Evolutionary conservation across 768 basidiomycete species (phyloP).

Genomic region (Omphalotus guepiniiformis): DNA sequence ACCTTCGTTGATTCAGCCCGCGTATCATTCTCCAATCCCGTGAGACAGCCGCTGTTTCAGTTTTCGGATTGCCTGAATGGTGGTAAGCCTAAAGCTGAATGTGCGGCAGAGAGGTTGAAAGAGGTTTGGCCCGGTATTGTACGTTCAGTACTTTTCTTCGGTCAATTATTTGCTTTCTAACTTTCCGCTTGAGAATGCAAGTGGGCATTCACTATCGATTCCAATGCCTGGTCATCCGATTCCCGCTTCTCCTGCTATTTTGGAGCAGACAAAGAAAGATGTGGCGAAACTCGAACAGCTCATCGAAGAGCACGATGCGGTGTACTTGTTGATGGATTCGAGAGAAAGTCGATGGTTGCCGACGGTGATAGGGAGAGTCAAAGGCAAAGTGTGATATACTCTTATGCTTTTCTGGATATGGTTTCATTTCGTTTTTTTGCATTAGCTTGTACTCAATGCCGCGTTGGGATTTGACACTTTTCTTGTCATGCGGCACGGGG

Average conservation of each 20-base stretch:
- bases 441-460: constrained; percentile 86
- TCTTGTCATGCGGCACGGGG: constrained; percentile 95
- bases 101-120: constrained; percentile 80
- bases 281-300: constrained; percentile 71
- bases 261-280: constrained; percentile 60
- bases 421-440: neutral
- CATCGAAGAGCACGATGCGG: constrained; percentile 80
- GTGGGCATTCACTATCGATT: constrained; percentile 72
- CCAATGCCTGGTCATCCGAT: constrained; percentile 99
- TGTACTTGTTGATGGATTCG: constrained; percentile 98
- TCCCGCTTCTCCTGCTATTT: constrained; percentile 39
- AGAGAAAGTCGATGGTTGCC: constrained; percentile 96
- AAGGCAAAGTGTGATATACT: constrained; percentile 62
- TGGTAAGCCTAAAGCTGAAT: constrained; percentile 90
- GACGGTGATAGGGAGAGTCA: constrained; percentile 78
- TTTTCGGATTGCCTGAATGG: constrained; percentile 92
- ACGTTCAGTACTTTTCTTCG: constrained; percentile 24
- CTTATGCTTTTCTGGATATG: neutral
- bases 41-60: constrained; percentile 93
- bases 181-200: constrained; percentile 57
- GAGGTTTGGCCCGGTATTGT: constrained; percentile 94
- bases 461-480: constrained; percentile 95
- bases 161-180: neutral
- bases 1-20: constrained; percentile 88
- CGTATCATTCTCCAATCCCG: constrained; percentile 97